phyloP scores from a whole-genome alignment of 73 alveolate genomes.

The Stentor coeruleus region DNA sequence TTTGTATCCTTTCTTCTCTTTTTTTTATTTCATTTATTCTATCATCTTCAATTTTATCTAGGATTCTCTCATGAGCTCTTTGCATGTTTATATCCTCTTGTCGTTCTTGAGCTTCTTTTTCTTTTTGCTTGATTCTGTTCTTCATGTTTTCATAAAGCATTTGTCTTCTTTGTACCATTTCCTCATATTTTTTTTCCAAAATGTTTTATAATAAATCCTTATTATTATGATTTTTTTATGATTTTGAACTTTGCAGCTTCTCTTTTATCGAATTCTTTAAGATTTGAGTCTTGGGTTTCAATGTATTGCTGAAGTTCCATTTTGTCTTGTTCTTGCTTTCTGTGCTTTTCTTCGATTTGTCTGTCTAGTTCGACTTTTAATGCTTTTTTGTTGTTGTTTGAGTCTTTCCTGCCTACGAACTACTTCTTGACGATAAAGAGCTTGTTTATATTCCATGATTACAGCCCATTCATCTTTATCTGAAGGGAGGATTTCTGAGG shows the following conservation, averaged over 20 bases:
- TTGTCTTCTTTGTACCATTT: background rate
- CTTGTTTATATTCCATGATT: slow-evolving; percentile 16
- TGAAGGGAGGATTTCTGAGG: background rate
- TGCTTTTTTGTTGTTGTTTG: slow-evolving; percentile 1
- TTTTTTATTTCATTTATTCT: slow-evolving; percentile 1
- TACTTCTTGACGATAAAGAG: slow-evolving; percentile 24
- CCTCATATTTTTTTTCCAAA: slow-evolving; percentile 17
- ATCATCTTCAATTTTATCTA: slow-evolving; percentile 27
- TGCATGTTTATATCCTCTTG: slow-evolving; percentile 8
- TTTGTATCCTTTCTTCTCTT: slow-evolving; percentile 16
- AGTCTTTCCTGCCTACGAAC: background rate
- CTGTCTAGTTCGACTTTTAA: slow-evolving; percentile 24
- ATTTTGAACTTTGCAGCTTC: slow-evolving; percentile 13
- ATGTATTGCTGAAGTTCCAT: slow-evolving; percentile 6
- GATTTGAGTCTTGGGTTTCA: slow-evolving; percentile 16
- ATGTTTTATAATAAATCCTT: no score
- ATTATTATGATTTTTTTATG: background rate
- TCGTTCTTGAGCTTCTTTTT: background rate
- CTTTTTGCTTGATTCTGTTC: background rate
- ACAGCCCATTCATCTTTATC: slow-evolving; percentile 34
- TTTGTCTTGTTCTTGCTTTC: background rate
- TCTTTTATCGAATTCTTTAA: slow-evolving; percentile 6
- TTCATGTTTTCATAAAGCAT: slow-evolving; percentile 28
- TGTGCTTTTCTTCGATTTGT: slow-evolving; percentile 26
- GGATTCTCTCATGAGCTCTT: background rate